These are phyloP conservation scores for Suillus decipiens DNA, from an alignment of 768 basidiomycete species.

Conservation along the genomic window DNA sequence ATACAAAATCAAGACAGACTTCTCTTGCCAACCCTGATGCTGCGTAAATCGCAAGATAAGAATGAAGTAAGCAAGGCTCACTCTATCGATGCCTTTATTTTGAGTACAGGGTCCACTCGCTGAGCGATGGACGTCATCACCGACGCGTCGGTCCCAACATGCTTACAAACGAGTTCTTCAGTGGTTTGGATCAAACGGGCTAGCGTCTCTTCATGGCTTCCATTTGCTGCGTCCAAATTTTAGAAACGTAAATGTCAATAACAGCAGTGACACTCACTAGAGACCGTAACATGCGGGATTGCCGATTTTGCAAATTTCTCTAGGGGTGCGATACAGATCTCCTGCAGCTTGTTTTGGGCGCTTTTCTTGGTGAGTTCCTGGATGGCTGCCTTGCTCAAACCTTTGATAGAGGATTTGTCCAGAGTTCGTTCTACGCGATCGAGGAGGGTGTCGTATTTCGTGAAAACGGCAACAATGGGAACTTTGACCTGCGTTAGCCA, in stretches of 20 bases:
- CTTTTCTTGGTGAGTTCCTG: not conserved
- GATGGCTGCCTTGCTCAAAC: not conserved
- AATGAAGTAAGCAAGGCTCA: not conserved
- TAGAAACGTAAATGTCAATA: not conserved
- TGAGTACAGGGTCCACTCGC: not conserved
- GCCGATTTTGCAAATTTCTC: not conserved
- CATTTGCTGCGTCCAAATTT: not conserved
- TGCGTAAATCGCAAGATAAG: not conserved
- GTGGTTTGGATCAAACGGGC: not conserved
- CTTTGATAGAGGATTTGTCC: no score
- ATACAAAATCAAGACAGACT: conserved; percentile 11
- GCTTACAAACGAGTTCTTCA: not conserved
- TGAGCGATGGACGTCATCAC: not conserved
- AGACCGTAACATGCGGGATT: not conserved
- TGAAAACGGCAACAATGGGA: not conserved
- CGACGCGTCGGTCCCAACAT: not conserved
- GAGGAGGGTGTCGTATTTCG: not conserved
- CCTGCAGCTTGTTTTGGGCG: not conserved
- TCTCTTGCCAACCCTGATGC: conserved; percentile 8
- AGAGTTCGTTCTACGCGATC: not conserved
- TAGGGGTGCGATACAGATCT: not conserved
- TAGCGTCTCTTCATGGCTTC: not conserved
- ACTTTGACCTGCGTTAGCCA: not conserved
- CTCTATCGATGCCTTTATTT: not conserved
- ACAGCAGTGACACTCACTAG: not conserved